Conservation (phyloP, 768 basidiomycete species). For the Sporobolomyces pararoseus region DNA sequence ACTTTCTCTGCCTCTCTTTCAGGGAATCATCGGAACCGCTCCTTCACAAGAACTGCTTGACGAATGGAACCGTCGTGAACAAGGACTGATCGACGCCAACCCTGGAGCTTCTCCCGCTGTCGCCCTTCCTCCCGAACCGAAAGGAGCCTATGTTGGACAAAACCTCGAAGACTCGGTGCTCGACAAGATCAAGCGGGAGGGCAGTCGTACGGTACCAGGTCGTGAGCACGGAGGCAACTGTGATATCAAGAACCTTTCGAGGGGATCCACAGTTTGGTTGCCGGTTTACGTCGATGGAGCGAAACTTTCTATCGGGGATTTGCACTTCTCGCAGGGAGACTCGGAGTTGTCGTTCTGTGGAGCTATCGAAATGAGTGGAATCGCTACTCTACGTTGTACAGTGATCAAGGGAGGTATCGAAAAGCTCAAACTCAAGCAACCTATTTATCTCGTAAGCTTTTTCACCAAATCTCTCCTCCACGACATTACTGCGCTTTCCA, state of each 20-base stretch:
- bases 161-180: conserved; percentile 55
- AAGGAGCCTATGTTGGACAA: conserved; percentile 67
- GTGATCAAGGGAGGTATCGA: conserved; percentile 71
- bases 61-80: conserved; percentile 71
- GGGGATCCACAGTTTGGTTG: conserved; percentile 59
- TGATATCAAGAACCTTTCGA: conserved; percentile 59
- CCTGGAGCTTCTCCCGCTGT: conserved; percentile 60
- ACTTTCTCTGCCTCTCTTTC: too few relatives aligned
- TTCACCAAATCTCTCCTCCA: too few relatives aligned
- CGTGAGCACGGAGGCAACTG: conserved; percentile 69
- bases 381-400: conserved; percentile 67
- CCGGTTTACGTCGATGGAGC: conserved; percentile 74
- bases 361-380: conserved; percentile 69
- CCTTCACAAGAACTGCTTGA: conserved; percentile 68
- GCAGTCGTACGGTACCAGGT: conserved; percentile 70
- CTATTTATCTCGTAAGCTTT: conserved; percentile 63
- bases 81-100: conserved; percentile 60
- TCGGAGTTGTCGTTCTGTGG: conserved; percentile 56
- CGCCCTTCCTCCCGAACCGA: conserved; percentile 61
- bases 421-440: conserved; percentile 69
- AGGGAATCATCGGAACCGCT: conserved; percentile 58
- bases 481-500: too few relatives aligned
- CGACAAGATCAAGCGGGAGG: conserved; percentile 61
- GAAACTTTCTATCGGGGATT: conserved; percentile 70
- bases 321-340: conserved; percentile 77